Base-by-base conservation (phyloP, 495 filamentous ascomycete species). In the Xylaria intraflava region DNA sequence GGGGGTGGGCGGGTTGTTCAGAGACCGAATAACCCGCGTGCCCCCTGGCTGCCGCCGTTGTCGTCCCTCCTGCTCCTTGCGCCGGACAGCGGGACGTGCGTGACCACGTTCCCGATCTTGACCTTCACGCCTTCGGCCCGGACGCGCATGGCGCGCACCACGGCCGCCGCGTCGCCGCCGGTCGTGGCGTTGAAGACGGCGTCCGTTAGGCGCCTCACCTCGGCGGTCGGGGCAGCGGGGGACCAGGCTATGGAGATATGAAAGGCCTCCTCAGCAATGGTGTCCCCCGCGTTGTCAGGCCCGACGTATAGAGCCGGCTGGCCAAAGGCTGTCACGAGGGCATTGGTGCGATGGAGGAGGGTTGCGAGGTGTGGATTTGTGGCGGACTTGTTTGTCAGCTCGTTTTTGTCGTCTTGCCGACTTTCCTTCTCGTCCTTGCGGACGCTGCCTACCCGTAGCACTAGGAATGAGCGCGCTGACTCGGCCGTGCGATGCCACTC, bases 231-330 rank as follows among this genome's bases (percentile, higher is more conserved):
- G 38, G 58, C 56, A 20, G 78, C 69, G 59, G 89, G 71, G 38
- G 74, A 79, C 89, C 90, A 95, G 0, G 85, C 90, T 38, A 95
- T 75, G 27, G 86, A 90, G 40, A 95, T 72, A 69, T 95, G 90
- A 57, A 95, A 95, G 14, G 73, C 82, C 42, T 72, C 56, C 9
- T 77, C 74, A 39, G 62, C 71, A 51, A 80, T 72, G 9, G 57
- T 56, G 17, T 24, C 16, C n/a, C 11, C 1, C 26, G 14, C 20
- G 6, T 35, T 19, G 9, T 48, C 24, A 2, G 14, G 2, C 20
- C 5, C 49, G 2, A 56, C 58, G 62, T 96, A 95, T 0, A 97
- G 78, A n/a, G 80, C 63, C 1, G 87, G 87, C 64, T 95, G 90
- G 0, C 72, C 74, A 57, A 85, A 85, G 4, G 48, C 58, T 16